Percentiles rank a stretch among this genome's conserved stretches.
Conservation (phyloP, 768 basidiomycete genomes). For the Cyathus striatus region DNA sequence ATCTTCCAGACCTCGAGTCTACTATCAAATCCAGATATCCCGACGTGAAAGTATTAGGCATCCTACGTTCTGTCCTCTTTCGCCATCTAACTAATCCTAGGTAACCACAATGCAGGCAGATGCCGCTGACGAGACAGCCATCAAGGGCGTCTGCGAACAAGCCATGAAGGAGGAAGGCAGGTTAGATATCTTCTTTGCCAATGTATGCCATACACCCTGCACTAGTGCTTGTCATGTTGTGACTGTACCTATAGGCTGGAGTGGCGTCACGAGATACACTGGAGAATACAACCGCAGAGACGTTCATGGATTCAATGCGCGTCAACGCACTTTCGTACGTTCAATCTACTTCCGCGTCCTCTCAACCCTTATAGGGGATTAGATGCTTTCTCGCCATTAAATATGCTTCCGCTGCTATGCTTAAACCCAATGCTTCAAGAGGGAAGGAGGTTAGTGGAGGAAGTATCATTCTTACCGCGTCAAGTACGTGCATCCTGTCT, state of each 20-base stretch:
- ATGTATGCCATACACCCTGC: slow-evolving; percentile 44
- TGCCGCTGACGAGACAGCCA: slow-evolving; percentile 72
- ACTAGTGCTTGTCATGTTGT: neutral
- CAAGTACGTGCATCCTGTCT: slow-evolving; percentile 40
- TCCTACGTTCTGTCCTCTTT: neutral
- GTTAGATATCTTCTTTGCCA: slow-evolving; percentile 93
- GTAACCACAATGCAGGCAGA: slow-evolving; percentile 77
- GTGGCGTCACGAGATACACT: slow-evolving; percentile 41
- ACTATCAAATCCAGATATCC: slow-evolving; percentile 66
- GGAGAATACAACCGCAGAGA: slow-evolving; percentile 51
- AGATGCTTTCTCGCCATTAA: slow-evolving; percentile 92
- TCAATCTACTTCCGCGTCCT: neutral
- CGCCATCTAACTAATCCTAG: slow-evolving; percentile 31
- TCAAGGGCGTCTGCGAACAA: slow-evolving; percentile 62
- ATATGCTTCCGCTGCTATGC: slow-evolving; percentile 80
- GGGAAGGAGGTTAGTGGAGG: slow-evolving; percentile 71
- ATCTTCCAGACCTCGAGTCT: slow-evolving; percentile 66
- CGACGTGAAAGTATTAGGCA: slow-evolving; percentile 61
- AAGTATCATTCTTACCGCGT: slow-evolving; percentile 86
- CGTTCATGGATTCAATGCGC: slow-evolving; percentile 72
- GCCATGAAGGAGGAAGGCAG: slow-evolving; percentile 79
- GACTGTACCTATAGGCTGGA: slow-evolving; percentile 51
- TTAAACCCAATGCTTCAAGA: slow-evolving; percentile 52
- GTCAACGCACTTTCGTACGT: slow-evolving; percentile 62
- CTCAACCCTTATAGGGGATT: neutral